Base-by-base conservation (phyloP, 169 alveolate species). In the Neospora caninum region DNA sequence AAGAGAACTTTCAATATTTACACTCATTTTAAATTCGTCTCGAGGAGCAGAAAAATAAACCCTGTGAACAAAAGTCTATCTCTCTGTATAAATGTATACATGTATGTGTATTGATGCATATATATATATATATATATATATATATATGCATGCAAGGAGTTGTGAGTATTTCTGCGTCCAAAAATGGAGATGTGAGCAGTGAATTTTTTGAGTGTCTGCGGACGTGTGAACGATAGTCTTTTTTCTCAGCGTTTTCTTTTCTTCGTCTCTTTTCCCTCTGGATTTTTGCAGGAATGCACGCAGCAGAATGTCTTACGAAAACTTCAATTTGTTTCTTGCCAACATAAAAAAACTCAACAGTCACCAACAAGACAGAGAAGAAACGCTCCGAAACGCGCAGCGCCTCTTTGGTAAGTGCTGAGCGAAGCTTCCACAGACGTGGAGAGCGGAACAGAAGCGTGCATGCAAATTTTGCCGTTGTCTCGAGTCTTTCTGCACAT, bases 261-360 rank as follows among this genome's bases (percentile, higher is more conserved):
- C 27, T 43, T 20, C 22, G 9, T 20, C 4, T 18, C 10, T n/a
- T 16, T 82, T 41, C 38, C 39, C 34, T 82, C 39, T 10, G 54
- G 34, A 27, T 18, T 13, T 9, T 94, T 93, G 94, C 88, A 97
- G 97, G n/a, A 94, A 95, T 87, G 98, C 98, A 36, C 89, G 97
- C 34, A 95, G 96, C 67, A 93, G 97, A 42, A 93, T 97, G 83
- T 92, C 95, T 22, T 95, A 95, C 58, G 98, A 98, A 87, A 98
- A 97, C 73, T 96, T 98, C 89, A 95, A 96, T 92, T 92, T 91
- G 58, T 96, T 98, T 93, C 92, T 98, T 73, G 96, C 97, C 41
- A 97, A 96, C 95, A 98, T 98, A 80, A 97, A 97, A 92, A 96
- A 97, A 92, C 95, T 98, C 70, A 98, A 98, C 95, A 97, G 96